A percentile compares a stretch with the other conserved stretches of the same genome.
Evolutionary conservation across 2,329 filamentous ascomycete genomes (phyloP).

Genomic region (Aureobasidium sp.): DNA sequence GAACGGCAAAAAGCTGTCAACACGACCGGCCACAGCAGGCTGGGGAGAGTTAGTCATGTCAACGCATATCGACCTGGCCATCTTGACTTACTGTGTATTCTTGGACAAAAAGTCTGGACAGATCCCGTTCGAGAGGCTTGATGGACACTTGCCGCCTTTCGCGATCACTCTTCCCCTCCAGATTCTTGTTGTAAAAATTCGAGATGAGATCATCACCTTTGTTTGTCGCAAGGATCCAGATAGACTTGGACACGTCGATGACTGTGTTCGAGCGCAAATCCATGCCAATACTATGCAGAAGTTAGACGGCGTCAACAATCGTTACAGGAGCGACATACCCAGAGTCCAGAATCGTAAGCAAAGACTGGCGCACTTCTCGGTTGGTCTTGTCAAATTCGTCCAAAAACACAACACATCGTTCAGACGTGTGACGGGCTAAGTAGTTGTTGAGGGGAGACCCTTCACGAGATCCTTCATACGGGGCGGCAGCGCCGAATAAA

Average conservation of each 20-base stretch:
- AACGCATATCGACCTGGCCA: too few relatives aligned
- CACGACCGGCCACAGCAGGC: slow-evolving; percentile 27
- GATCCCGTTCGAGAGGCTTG: not conserved
- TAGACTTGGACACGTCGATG: slow-evolving; percentile 36
- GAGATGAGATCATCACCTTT: slow-evolving; percentile 32
- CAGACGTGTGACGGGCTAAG: slow-evolving; percentile 28
- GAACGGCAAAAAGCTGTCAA: slow-evolving; percentile 36
- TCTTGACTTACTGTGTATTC: not conserved
- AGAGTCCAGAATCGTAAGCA: slow-evolving; percentile 38
- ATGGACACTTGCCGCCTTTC: not conserved
- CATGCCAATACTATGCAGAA: slow-evolving; percentile 6
- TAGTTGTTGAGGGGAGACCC: slow-evolving; percentile 42
- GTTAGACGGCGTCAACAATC: not conserved
- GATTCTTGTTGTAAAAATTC: slow-evolving; percentile 28
- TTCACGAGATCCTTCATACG: slow-evolving; percentile 14
- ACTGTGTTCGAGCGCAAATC: slow-evolving; percentile 28
- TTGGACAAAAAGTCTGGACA: not conserved
- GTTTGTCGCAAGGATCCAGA: slow-evolving; percentile 44
- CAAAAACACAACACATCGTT: slow-evolving; percentile 38
- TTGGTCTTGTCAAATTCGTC: slow-evolving; percentile 45
- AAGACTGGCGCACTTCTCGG: slow-evolving; percentile 30
- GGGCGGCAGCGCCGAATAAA: not conserved
- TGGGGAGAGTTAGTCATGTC: slow-evolving; percentile 11
- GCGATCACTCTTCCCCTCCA: slow-evolving; percentile 16
- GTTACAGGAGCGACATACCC: slow-evolving; percentile 24